Evolutionary conservation across 139 green algal species (phyloP), one percentile per base, ranked within the genome.

Genomic region (Picochlorum sp.): DNA sequence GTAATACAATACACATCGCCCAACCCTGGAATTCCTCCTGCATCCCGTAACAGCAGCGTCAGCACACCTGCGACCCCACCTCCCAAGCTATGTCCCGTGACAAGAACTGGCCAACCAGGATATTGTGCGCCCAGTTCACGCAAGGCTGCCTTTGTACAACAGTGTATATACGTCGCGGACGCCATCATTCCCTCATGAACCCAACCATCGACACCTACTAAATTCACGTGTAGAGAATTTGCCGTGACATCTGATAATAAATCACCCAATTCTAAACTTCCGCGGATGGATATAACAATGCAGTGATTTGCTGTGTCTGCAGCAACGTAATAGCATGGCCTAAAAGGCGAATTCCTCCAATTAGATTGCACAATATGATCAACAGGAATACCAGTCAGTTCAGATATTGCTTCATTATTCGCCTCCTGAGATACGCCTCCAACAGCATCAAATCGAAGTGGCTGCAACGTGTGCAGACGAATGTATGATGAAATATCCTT

Each of bases 301-400:
- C 65, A 72, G 21, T 76, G 50, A 62, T 76, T 73, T 58, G 66
- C 71, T 1, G 21, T 45, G 56, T 84, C 77, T 13, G 71, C 62
- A 20, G 77, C 77, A 11, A 86, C 65, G 26, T 82, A 86, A 57
- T 86, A 74, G 61, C 69, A 80, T 13, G 80, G 80, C 14, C 80
- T 71, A 57, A 41, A 64, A 7, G 74, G 34, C 20, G 60, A 75
- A 68, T 72, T 76, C 21, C 66, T 65, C 76, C 76, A 82, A 57
- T 82, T 62, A 0, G 23, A 26, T 49, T 45, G 16, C 21, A 84
- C 20, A 26, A 86, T 64, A 68, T 80, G 51, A 0, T 38, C 41
- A 0, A 44, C 30, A 4, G 54, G 47, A 3, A 86, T 37, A 26
- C 77, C 77, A 15, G 80, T 68, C 56, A 84, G 67, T 16, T 45